Conservation (phyloP, 2,329 filamentous ascomycete genomes). For the Colletotrichum falcatum region DNA sequence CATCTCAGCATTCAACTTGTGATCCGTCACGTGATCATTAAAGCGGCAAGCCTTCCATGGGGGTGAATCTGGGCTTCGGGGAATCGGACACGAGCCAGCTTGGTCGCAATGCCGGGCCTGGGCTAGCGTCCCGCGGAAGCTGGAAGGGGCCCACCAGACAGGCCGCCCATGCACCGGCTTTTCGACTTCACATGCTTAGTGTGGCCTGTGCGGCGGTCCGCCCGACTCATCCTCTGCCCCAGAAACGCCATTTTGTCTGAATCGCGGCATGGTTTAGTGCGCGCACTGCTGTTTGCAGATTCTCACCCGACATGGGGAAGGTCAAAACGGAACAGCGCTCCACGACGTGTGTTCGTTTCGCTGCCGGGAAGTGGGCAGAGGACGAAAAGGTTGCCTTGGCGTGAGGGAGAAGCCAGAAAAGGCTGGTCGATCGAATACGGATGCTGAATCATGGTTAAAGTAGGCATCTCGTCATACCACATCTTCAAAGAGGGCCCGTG, state of each 20-base stretch:
- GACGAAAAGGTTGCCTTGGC: not conserved
- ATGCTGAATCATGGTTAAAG: conserved; percentile 33
- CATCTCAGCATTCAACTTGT: not conserved
- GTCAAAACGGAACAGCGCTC: not conserved
- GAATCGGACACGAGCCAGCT: conserved; percentile 13
- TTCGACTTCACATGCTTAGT: conserved; percentile 37
- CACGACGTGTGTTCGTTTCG: not conserved
- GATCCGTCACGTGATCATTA: not conserved
- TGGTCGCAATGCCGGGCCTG: conserved; percentile 12
- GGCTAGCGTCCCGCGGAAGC: conserved; percentile 37
- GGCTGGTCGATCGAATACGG: conserved; percentile 10
- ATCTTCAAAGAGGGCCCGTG: conserved; percentile 23
- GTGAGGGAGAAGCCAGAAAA: conserved; percentile 1
- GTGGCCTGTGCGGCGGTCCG: conserved; percentile 32
- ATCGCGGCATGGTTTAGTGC: conserved; percentile 1
- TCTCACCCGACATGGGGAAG: conserved; percentile 15
- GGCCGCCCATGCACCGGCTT: conserved; percentile 31
- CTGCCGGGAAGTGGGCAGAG: not conserved
- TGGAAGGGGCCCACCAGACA: conserved; percentile 24
- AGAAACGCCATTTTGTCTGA: conserved; percentile 32
- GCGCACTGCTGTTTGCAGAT: conserved; percentile 25
- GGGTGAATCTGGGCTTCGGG: not conserved
- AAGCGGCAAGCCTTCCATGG: not conserved
- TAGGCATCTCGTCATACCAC: conserved; percentile 28
- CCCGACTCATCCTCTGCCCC: conserved; percentile 13